These are phyloP conservation scores for Lonicera japonica DNA, from an alignment of 129 eudicot species.

Conservation along the genomic window DNA sequence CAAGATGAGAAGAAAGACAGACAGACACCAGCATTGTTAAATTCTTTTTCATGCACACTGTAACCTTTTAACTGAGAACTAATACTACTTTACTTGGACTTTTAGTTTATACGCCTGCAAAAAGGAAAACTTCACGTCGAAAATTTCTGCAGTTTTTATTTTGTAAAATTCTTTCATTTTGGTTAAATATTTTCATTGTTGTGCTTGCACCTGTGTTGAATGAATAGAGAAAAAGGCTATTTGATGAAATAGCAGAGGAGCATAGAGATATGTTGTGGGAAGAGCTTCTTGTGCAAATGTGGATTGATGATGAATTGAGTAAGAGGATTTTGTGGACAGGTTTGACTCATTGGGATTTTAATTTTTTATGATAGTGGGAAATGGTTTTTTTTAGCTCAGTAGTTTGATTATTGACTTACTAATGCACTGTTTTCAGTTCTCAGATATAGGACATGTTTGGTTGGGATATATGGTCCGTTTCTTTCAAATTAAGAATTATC, in stretches of 20 bases:
- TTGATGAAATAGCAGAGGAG: background rate
- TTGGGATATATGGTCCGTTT: no score
- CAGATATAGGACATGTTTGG: no score
- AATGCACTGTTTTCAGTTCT: no score
- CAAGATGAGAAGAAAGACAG: conserved; percentile 5
- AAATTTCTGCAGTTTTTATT: conserved; percentile 13
- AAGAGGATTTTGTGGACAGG: background rate
- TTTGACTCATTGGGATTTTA: no score
- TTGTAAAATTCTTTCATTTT: background rate
- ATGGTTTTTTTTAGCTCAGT: no score
- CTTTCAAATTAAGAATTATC: no score
- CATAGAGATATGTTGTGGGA: background rate
- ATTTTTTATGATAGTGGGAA: background rate
- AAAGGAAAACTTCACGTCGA: conserved; percentile 11
- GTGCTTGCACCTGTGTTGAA: background rate
- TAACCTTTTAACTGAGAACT: conserved; percentile 17
- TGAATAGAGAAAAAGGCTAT: background rate
- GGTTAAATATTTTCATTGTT: no score
- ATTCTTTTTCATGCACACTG: conserved; percentile 25
- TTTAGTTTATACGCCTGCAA: conserved; percentile 7
- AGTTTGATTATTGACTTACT: no score
- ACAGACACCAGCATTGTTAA: no score
- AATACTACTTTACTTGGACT: conserved; percentile 6
- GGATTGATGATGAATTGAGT: conserved; percentile 11
- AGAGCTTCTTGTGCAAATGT: no score